Conservation (phyloP, 2,329 filamentous ascomycete species). For the Exophiala calicioides region DNA sequence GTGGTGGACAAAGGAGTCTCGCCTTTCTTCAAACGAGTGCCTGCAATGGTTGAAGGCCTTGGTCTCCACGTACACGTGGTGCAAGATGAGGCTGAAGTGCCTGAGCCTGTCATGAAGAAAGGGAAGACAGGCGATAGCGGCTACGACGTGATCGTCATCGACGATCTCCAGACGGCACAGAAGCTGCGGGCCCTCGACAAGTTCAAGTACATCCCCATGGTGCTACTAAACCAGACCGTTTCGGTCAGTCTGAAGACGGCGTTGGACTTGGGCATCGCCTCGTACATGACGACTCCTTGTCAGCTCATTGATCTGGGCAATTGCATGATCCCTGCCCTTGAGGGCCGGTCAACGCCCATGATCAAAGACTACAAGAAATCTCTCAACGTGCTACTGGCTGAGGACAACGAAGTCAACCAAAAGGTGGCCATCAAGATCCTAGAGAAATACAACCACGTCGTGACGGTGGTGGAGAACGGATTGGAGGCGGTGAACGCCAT, state of each 20-base stretch:
- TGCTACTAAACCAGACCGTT: constrained; percentile 83
- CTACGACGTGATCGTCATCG: constrained; percentile 94
- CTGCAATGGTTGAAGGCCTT: constrained; percentile 73
- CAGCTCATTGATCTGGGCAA: constrained; percentile 92
- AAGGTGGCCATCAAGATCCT: constrained; percentile 93
- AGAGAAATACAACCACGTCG: constrained; percentile 81
- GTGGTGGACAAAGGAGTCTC: constrained; percentile 93
- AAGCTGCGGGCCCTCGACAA: constrained; percentile 83
- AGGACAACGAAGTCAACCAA: constrained; percentile 98
- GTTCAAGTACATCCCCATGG: constrained; percentile 97
- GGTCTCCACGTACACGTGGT: constrained; percentile 82
- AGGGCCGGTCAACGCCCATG: constrained; percentile 87
- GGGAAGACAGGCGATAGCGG: constrained; percentile 57
- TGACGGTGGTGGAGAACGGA: constrained; percentile 84
- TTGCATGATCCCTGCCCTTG: constrained; percentile 90
- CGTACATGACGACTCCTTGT: constrained; percentile 97
- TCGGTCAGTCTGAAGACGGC: constrained; percentile 92
- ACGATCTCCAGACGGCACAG: constrained; percentile 88
- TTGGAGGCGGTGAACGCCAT: constrained; percentile 91
- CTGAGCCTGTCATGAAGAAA: constrained; percentile 56
- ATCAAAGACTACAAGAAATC: constrained; percentile 92
- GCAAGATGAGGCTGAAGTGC: constrained; percentile 69
- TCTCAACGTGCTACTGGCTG: constrained; percentile 90
- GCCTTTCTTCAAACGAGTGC: constrained; percentile 72
- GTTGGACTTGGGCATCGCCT: constrained; percentile 93